These are phyloP conservation scores for Acer negundo DNA, from an alignment of 345 rosid genomes.

Conservation along the genomic window DNA sequence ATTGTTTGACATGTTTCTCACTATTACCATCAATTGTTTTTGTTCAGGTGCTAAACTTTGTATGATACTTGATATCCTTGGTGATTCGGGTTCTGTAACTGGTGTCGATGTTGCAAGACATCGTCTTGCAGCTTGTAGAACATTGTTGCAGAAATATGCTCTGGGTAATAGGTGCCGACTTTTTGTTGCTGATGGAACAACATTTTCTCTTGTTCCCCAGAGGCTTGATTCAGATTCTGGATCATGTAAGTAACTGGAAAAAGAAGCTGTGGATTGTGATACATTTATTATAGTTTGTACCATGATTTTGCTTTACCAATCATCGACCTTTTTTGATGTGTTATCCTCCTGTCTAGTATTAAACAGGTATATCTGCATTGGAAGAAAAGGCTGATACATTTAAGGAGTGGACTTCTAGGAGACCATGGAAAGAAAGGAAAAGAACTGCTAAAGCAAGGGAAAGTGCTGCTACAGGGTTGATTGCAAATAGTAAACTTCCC, in stretches of 20 bases:
- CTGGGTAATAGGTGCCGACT: constrained; percentile 72
- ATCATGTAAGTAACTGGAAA: constrained; percentile 42
- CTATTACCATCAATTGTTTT: constrained; percentile 2
- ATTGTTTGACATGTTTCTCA: not conserved
- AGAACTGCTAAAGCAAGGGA: constrained; percentile 51
- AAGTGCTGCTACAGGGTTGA: constrained; percentile 30
- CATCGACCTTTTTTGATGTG: constrained; percentile 24
- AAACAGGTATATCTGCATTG: constrained; percentile 50
- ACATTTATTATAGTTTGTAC: constrained; percentile 9
- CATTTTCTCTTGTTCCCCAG: constrained; percentile 63
- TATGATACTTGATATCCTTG: constrained; percentile 76
- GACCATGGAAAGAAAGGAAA: constrained; percentile 92
- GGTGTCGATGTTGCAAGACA: constrained; percentile 91
- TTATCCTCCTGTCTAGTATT: constrained; percentile 42
- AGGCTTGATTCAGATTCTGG: constrained; percentile 24
- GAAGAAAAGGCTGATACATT: constrained; percentile 45
- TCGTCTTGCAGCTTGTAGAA: constrained; percentile 92
- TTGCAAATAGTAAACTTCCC: constrained; percentile 40
- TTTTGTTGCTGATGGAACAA: constrained; percentile 84
- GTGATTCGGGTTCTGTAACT: constrained; percentile 76
- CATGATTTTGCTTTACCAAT: not conserved
- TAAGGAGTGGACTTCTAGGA: constrained; percentile 74
- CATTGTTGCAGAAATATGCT: constrained; percentile 75
- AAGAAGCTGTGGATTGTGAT: not conserved
- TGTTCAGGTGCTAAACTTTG: constrained; percentile 94